Evolutionary conservation across 805 yeast species (phyloP).

Genomic region (Zygosaccharomyces pseudorouxii): DNA sequence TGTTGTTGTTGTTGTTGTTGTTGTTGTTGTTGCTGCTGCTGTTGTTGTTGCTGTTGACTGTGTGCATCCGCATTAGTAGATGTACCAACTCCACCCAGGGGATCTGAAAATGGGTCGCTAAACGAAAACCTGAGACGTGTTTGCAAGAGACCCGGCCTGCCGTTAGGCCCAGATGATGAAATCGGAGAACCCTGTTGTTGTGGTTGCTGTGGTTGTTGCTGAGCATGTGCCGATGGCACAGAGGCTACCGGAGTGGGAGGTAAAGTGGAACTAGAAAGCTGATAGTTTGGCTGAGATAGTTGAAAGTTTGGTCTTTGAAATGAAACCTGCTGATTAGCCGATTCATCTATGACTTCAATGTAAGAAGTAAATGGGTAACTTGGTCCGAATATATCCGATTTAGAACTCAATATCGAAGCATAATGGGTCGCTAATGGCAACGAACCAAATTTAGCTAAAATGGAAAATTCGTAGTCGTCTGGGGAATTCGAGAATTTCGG

Average conservation of each 20-base stretch:
- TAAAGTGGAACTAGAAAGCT: conserved; percentile 8
- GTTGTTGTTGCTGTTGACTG: neutral
- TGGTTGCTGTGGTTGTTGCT: conserved; percentile 15
- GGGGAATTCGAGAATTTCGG: conserved; percentile 11
- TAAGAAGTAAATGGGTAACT: conserved; percentile 38
- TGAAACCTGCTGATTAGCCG: conserved; percentile 27
- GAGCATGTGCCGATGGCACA: conserved; percentile 5
- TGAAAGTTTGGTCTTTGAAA: conserved; percentile 20
- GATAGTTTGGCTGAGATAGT: conserved; percentile 14
- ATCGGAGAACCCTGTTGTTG: conserved; percentile 20
- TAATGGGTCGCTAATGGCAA: conserved; percentile 42
- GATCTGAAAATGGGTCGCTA: conserved; percentile 53
- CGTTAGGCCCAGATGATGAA: conserved; percentile 35
- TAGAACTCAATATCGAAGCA: conserved; percentile 39
- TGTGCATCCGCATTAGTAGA: conserved; percentile 18
- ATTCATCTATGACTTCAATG: conserved; percentile 41
- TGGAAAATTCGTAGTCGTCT: conserved; percentile 30
- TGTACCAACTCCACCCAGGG: conserved; percentile 8
- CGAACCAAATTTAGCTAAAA: conserved; percentile 45
- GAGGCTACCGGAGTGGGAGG: conserved; percentile 13
- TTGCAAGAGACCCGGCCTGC: conserved; percentile 51
- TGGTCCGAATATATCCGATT: conserved; percentile 47
- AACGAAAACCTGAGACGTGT: conserved; percentile 67
- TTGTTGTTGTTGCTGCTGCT: conserved; percentile 11
- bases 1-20: conserved; percentile 14